A percentile compares a stretch with the other conserved stretches of the same genome.
These are phyloP conservation scores for Cryptococcus sp. DNA, from an alignment of 1,284 basidiomycete genomes.

Conservation along the genomic window DNA sequence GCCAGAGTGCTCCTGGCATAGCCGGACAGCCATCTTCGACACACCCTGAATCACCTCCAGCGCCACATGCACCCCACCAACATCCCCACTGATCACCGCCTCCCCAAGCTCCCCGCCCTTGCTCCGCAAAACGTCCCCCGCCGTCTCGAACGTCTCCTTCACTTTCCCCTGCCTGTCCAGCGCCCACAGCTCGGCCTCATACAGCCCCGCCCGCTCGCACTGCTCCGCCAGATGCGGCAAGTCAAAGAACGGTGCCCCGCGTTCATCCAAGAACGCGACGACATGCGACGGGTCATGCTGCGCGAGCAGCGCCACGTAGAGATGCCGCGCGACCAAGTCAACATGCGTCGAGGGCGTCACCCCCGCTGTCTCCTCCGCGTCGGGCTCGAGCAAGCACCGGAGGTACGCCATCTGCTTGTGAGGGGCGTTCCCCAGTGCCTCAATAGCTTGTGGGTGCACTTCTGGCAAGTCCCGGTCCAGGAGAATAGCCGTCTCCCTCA, in stretches of 20 bases:
- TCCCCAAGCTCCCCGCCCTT: slow-evolving; percentile 58
- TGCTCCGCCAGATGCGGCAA: slow-evolving; percentile 59
- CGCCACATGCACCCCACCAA: slow-evolving; percentile 47
- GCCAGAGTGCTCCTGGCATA: slow-evolving; percentile 66
- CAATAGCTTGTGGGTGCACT: slow-evolving; percentile 19
- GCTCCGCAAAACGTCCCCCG: slow-evolving; percentile 60
- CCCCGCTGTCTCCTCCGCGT: slow-evolving; percentile 44
- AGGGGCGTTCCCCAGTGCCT: slow-evolving; percentile 40
- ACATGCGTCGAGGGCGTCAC: slow-evolving; percentile 51
- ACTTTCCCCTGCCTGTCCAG: slow-evolving; percentile 65
- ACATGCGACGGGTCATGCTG: slow-evolving; percentile 64
- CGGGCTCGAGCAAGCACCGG: slow-evolving; percentile 66
- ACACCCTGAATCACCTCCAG: slow-evolving; percentile 54
- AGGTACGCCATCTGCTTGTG: slow-evolving; percentile 73
- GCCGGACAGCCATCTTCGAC: slow-evolving; percentile 59
- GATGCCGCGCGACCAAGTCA: slow-evolving; percentile 55
- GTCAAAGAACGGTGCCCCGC: slow-evolving; percentile 60
- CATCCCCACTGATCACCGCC: slow-evolving; percentile 46
- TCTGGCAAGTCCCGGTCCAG: slow-evolving; percentile 59
- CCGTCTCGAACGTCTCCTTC: slow-evolving; percentile 63
- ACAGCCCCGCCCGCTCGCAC: slow-evolving; percentile 65
- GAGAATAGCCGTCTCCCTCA: slow-evolving; percentile 68
- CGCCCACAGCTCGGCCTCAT: slow-evolving; percentile 80
- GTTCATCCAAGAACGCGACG: slow-evolving; percentile 63
- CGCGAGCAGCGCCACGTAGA: slow-evolving; percentile 71